phyloP scores from a whole-genome alignment of 2,329 filamentous ascomycete genomes.

The Waltergamsia citrina region DNA sequence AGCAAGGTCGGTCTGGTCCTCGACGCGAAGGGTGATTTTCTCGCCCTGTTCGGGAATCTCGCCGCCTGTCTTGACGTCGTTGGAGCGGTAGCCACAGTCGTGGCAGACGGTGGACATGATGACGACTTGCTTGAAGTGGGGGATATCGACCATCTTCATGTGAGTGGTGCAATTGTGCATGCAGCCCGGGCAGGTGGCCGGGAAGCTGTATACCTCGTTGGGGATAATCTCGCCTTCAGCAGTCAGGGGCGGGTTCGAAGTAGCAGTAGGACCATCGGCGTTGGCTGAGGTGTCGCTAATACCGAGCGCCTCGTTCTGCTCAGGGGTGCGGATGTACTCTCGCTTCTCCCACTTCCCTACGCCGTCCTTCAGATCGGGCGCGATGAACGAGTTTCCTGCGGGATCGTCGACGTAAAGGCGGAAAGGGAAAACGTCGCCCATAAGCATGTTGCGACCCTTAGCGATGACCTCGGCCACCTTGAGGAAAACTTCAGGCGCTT shows the following conservation, averaged over 20 bases:
- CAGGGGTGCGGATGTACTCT: conserved; percentile 72
- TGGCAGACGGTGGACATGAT: conserved; percentile 93
- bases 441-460: conserved; percentile 67
- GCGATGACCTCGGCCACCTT: conserved; percentile 72
- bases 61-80: conserved; percentile 96
- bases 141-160: conserved; percentile 98
- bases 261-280: conserved; percentile 10
- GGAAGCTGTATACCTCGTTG: conserved; percentile 88
- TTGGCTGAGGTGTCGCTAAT: conserved; percentile 48
- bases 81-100: conserved; percentile 86
- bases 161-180: conserved; percentile 78
- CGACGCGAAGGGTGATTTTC: conserved; percentile 69
- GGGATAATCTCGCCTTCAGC: conserved; percentile 75
- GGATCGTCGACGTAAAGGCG: conserved; percentile 81
- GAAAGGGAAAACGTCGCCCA: conserved; percentile 75
- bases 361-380: conserved; percentile 69
- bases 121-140: conserved; percentile 94
- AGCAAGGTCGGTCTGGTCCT: conserved; percentile 62
- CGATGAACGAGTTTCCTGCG: conserved; percentile 93
- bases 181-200: conserved; percentile 86
- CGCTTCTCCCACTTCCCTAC: conserved; percentile 83
- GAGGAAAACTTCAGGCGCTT: conserved; percentile 66
- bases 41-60: conserved; percentile 80
- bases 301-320: conserved; percentile 81
- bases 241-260: conserved; percentile 36